Conservation (phyloP, 2,329 filamentous ascomycete species). For the Xylariaceae sp. region DNA sequence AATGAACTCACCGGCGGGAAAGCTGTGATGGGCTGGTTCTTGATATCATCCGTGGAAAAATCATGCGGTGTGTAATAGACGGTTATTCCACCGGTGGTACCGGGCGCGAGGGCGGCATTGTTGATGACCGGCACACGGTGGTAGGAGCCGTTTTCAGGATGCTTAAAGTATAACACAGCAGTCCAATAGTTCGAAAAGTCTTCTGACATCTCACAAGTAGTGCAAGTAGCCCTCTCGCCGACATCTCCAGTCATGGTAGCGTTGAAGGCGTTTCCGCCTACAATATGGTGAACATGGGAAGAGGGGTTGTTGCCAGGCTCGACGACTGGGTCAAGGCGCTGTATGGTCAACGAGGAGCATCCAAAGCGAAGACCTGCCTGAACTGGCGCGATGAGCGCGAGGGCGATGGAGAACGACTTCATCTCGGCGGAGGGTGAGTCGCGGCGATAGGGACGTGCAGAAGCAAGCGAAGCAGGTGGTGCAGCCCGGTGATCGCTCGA, state of each 20-base stretch:
- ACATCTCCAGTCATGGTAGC: constrained; percentile 36
- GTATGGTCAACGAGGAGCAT: constrained; percentile 36
- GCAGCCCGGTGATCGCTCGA: background rate
- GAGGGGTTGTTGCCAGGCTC: constrained; percentile 34
- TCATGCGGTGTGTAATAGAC: constrained; percentile 38
- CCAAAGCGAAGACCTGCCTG: constrained; percentile 37
- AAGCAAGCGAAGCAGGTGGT: background rate
- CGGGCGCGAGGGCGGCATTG: constrained; percentile 34
- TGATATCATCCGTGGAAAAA: constrained; percentile 29
- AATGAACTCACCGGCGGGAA: constrained; percentile 42
- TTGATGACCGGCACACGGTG: constrained; percentile 34
- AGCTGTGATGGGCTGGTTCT: constrained; percentile 44
- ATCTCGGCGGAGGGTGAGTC: constrained; percentile 23
- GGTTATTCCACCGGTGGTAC: constrained; percentile 36
- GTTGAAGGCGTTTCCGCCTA: constrained; percentile 40
- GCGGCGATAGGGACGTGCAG: constrained; percentile 8
- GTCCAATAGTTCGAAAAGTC: constrained; percentile 40
- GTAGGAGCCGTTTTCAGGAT: constrained; percentile 37
- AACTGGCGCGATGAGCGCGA: constrained; percentile 34
- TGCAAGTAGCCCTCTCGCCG: constrained; percentile 35
- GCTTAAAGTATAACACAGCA: constrained; percentile 39
- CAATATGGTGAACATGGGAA: constrained; percentile 37
- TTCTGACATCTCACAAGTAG: constrained; percentile 35
- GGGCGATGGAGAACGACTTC: constrained; percentile 32
- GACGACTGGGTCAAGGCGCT: constrained; percentile 37